Evolutionary conservation across 768 basidiomycete genomes (phyloP), one percentile per base, ranked within the genome.

Genomic region (Amanita rimosa): DNA sequence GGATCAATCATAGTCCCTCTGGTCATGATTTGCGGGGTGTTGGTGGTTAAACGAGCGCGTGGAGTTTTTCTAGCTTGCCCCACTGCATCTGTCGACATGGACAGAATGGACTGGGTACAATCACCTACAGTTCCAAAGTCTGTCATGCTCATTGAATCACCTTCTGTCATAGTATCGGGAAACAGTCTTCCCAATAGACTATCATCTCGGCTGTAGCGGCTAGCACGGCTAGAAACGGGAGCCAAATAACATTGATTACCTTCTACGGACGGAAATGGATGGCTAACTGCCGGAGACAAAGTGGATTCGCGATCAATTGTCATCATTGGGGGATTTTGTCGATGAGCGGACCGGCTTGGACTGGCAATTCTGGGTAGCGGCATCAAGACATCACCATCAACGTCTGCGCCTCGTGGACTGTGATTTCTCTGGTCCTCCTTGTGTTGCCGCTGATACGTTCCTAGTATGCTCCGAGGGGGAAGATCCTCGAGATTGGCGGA

Each of bases 401-500:
- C 11, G 27, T 43, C 21, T 21, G 45, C 38, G 36, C 41, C 35
- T 19, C 31, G 37, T 26, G 51, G 22, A 39, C 19, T 48, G 17
- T 48, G 38, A 29, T 31, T 33, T 17, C 13, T 48, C 17, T 34
- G 26, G 17, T 43, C 48, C 27, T 34, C 26, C n/a, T 36, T 50
- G 17, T 48, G 53, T 21, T 56, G 58, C 22, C 44, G 49, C 26
- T 53, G 55, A 38, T 57, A 50, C 6, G 55, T 55, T 21, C 47
- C 54, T 26, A 62, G 55, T 29, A 64, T 21, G 43, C 60, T 59
- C 17, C 55, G 58, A 24, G 65, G 74, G 10, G 72, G 2, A 13
- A 64, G 69, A 53, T 74, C 72, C 43, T 68, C 62, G 17, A 60
- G 57, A 39, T 60, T 56, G 46, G 69, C 63, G 38, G 58, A 56